phyloP scores from a whole-genome alignment of 768 basidiomycete genomes.

The Termitomyces sp. region DNA sequence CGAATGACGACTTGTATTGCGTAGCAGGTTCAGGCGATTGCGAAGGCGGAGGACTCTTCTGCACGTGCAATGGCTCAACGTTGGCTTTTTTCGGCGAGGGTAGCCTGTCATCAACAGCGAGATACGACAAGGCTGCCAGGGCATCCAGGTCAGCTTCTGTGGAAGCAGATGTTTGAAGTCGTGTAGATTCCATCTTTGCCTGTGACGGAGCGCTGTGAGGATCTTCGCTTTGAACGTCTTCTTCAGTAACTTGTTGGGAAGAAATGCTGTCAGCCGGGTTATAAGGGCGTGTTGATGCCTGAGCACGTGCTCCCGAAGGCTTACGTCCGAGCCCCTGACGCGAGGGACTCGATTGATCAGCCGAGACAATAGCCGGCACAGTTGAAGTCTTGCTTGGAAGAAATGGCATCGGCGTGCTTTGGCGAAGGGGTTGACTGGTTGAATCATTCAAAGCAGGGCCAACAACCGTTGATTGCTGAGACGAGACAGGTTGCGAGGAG shows the following conservation, averaged over 20 bases:
- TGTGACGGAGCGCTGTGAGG: conserved; percentile 6
- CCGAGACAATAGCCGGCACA: conserved; percentile 16
- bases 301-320: conserved; percentile 82
- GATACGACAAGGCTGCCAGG: conserved; percentile 72
- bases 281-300: conserved; percentile 38
- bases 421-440: conserved; percentile 22
- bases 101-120: conserved; percentile 43
- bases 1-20: conserved; percentile 82
- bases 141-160: conserved; percentile 60
- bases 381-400: conserved; percentile 15
- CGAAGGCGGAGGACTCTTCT: conserved; percentile 19
- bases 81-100: conserved; percentile 23
- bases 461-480: conserved; percentile 1
- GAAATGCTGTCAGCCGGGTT: conserved; percentile 32
- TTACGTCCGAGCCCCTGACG: conserved; percentile 56
- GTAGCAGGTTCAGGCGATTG: conserved; percentile 15
- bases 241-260: conserved; percentile 31
- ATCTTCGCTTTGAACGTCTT: conserved; percentile 24
- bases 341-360: conserved; percentile 28
- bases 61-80: conserved; percentile 33
- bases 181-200: conserved; percentile 6
- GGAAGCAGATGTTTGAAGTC: conserved; percentile 13
- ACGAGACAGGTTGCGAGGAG: conserved; percentile 11
- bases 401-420: conserved; percentile 35
- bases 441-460: conserved; percentile 9